Conservation (phyloP, 2,329 filamentous ascomycete species). For the Pyrenochaeta sp. region DNA sequence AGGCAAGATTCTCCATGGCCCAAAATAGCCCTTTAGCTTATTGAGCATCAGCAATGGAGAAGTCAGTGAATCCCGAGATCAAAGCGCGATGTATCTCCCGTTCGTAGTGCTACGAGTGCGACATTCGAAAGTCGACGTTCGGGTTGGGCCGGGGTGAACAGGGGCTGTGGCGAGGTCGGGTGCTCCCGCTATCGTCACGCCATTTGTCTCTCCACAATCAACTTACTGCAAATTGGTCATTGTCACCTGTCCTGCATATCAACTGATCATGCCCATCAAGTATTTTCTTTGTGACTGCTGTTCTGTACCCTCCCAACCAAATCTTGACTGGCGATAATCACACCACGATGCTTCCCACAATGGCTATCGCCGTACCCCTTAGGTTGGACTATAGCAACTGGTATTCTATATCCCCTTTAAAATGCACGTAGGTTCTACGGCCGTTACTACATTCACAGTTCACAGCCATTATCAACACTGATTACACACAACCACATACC, state of each 20-base stretch:
- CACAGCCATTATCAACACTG: no score
- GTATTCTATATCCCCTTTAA: no score
- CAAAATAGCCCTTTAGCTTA: not conserved
- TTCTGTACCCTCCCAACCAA: no score
- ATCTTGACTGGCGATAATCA: not conserved
- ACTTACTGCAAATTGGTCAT: not conserved
- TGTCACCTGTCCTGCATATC: conserved; percentile 2
- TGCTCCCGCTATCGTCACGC: conserved; percentile 9
- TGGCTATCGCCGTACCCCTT: no score
- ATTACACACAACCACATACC: no score
- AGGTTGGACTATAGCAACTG: no score
- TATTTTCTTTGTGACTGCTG: not conserved
- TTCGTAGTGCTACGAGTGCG: not conserved
- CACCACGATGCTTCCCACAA: no score
- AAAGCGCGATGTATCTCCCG: not conserved
- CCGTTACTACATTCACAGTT: no score
- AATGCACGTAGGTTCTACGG: no score
- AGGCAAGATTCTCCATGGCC: no score
- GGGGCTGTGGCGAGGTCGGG: conserved; percentile 7
- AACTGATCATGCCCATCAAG: not conserved
- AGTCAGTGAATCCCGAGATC: not conserved
- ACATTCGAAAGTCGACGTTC: not conserved
- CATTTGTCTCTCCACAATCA: conserved; percentile 13
- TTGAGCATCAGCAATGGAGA: not conserved
- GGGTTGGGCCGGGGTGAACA: not conserved